These are phyloP conservation scores for Carex parvula DNA, from an alignment of 176 grass and related monocot species.

Conservation along the genomic window DNA sequence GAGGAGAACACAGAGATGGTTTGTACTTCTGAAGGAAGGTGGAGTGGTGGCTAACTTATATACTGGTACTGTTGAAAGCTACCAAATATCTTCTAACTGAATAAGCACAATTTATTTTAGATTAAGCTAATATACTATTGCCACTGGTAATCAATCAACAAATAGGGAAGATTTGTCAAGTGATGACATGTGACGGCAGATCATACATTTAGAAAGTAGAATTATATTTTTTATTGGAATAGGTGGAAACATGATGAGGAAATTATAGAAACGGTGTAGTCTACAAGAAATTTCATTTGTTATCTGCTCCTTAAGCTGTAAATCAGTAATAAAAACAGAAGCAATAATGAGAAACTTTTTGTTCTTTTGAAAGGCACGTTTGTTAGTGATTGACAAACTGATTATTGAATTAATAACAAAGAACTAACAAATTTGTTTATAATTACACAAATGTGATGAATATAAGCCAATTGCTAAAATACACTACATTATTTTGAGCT, in stretches of 20 bases:
- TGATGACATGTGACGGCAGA: constrained; percentile 12
- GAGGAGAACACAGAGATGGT: neutral
- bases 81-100: constrained; percentile 4
- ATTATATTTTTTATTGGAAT: neutral
- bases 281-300: neutral
- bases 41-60: neutral
- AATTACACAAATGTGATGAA: neutral
- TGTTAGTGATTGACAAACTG: neutral
- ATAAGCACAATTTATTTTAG: neutral
- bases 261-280: neutral
- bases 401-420: neutral
- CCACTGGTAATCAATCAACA: neutral
- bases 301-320: neutral
- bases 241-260: neutral
- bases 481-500: neutral
- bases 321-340: neutral
- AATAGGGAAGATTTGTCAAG: neutral
- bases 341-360: neutral
- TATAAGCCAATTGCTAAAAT: neutral
- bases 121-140: constrained; percentile 8
- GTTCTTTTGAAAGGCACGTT: neutral
- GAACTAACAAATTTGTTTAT: neutral
- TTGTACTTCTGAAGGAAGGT: constrained; percentile 22
- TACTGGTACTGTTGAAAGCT: constrained; percentile 3
- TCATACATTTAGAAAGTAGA: neutral